These are phyloP conservation scores for Penicillium bialowiezense DNA, from an alignment of 495 filamentous ascomycete species.

Conservation along the genomic window DNA sequence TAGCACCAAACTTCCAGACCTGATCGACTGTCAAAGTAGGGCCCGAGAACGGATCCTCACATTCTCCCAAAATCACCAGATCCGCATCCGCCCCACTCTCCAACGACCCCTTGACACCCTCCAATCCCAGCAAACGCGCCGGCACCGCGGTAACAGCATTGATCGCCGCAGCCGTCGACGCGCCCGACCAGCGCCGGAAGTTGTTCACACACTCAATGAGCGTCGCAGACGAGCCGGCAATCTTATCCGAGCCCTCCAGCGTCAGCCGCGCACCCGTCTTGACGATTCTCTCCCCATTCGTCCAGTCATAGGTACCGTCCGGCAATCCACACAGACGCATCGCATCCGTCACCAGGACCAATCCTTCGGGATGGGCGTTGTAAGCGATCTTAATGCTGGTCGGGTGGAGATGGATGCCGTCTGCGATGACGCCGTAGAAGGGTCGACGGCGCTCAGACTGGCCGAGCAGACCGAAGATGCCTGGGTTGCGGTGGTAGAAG, in stretches of 20 bases:
- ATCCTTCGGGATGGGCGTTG: slow-evolving; percentile 51
- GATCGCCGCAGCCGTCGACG: slow-evolving; percentile 61
- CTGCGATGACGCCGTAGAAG: slow-evolving; percentile 60
- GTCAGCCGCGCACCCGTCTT: slow-evolving; percentile 67
- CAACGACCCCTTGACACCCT: slow-evolving; percentile 64
- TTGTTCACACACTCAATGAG: slow-evolving; percentile 80
- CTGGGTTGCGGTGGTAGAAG: slow-evolving; percentile 80
- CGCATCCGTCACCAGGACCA: slow-evolving; percentile 60
- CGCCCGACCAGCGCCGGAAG: slow-evolving; percentile 68
- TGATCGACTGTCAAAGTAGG: slow-evolving; percentile 59
- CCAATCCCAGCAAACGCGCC: slow-evolving; percentile 67
- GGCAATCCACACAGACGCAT: slow-evolving; percentile 64
- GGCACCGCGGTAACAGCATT: slow-evolving; percentile 70
- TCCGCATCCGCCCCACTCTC: slow-evolving; percentile 75
- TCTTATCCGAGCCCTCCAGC: slow-evolving; percentile 66
- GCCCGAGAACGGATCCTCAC: slow-evolving; percentile 39
- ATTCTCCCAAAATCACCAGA: slow-evolving; percentile 66
- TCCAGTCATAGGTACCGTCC: slow-evolving; percentile 77
- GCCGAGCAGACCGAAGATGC: slow-evolving; percentile 73
- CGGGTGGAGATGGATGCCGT: slow-evolving; percentile 63
- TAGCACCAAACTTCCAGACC: slow-evolving; percentile 75
- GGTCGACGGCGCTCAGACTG: slow-evolving; percentile 46
- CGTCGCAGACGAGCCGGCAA: slow-evolving; percentile 68
- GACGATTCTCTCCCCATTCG: slow-evolving; percentile 66
- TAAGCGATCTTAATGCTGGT: slow-evolving; percentile 58